phyloP scores from a whole-genome alignment of 805 yeast genomes.

The Tetrapisispora fleetii region DNA sequence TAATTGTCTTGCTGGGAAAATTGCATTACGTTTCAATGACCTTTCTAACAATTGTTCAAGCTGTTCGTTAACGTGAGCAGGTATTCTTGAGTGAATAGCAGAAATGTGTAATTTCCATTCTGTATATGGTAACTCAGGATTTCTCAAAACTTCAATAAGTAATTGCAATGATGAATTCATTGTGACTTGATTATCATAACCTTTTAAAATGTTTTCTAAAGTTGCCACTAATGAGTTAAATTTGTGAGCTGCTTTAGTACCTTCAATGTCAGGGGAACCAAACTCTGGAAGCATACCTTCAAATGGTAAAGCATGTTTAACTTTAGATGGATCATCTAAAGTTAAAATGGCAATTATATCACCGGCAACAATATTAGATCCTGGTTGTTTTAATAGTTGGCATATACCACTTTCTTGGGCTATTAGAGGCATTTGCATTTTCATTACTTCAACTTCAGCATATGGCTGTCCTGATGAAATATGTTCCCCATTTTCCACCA shows the following conservation, averaged over 20 bases:
- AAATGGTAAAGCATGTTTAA: constrained; percentile 90
- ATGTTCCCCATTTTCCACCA: constrained; percentile 94
- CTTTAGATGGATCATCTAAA: constrained; percentile 93
- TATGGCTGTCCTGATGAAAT: constrained; percentile 83
- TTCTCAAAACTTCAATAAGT: constrained; percentile 61
- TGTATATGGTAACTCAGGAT: constrained; percentile 79
- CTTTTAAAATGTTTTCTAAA: constrained; percentile 70
- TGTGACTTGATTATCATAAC: constrained; percentile 92
- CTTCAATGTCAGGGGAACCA: constrained; percentile 75
- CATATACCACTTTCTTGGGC: constrained; percentile 90
- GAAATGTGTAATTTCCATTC: constrained; percentile 83
- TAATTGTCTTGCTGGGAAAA: constrained; percentile 89
- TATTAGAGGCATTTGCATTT: constrained; percentile 96
- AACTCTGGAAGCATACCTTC: constrained; percentile 87
- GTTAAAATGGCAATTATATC: constrained; percentile 92
- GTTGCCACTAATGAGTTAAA: constrained; percentile 50
- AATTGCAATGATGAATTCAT: constrained; percentile 74
- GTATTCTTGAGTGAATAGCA: constrained; percentile 87
- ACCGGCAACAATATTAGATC: constrained; percentile 94
- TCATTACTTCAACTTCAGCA: constrained; percentile 99
- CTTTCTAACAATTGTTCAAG: constrained; percentile 60
- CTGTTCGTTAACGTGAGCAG: constrained; percentile 61
- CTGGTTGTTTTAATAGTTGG: constrained; percentile 93
- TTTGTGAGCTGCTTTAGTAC: constrained; percentile 74
- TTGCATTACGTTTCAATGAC: constrained; percentile 53